A percentile compares a stretch with the other conserved stretches of the same genome.
Evolutionary conservation across 1,284 basidiomycete genomes (phyloP).

Genomic region (Irpex lacteus): DNA sequence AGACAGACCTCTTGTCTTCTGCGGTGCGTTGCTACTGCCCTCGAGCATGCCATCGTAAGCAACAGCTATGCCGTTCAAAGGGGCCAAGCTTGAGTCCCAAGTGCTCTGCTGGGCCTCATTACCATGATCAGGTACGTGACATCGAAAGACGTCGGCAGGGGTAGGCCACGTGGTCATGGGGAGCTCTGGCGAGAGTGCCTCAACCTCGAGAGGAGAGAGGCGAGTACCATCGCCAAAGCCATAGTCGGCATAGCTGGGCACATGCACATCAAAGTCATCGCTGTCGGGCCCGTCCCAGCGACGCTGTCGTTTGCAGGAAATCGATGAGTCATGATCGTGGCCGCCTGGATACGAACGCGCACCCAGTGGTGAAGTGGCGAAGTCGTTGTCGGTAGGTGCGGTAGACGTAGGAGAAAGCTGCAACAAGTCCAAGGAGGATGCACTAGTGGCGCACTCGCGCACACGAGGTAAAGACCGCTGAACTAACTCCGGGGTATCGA

Average conservation of each 20-base stretch:
- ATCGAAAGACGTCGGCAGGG: not conserved
- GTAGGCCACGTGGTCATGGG: slow-evolving; percentile 2
- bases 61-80: not conserved
- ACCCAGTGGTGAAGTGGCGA: not conserved
- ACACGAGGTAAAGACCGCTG: slow-evolving; percentile 9
- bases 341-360: not conserved
- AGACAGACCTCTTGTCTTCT: not conserved
- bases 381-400: not conserved
- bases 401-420: slow-evolving; percentile 4
- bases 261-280: not conserved
- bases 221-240: not conserved
- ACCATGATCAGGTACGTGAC: not conserved
- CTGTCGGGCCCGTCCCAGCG: not conserved
- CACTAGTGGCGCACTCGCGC: not conserved
- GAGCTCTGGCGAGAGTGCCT: not conserved
- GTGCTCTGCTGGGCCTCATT: not conserved
- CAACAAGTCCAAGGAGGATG: not conserved
- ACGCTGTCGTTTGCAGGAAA: slow-evolving; percentile 3
- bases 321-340: not conserved
- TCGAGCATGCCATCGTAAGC: not conserved
- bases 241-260: not conserved
- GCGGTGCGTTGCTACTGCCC: not conserved
- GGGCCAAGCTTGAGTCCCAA: not conserved
- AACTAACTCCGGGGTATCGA: slow-evolving; percentile 14
- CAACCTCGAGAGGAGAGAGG: not conserved